Base-by-base conservation (phyloP, 441 rosid genomes). In the Arabidopsis hybrid region DNA sequence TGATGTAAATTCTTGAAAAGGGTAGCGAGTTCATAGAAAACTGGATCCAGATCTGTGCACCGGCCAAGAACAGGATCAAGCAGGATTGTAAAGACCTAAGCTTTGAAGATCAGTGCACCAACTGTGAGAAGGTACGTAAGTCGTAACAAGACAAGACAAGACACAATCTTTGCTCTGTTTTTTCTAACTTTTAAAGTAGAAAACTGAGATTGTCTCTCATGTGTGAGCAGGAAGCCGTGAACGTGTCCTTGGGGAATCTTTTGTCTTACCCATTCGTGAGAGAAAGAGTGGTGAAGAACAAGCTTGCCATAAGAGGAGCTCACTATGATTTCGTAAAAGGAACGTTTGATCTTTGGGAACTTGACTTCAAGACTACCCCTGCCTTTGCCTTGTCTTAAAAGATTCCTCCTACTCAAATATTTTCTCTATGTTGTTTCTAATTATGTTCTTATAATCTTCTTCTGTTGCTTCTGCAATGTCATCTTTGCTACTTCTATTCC, bases 211-310 rank as follows among this genome's bases (percentile, higher is more conserved):
- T 59, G 69, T 42, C 17, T 78, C 47, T 60, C 11, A 13, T 46
- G 52, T 49, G 21, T n/a, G 64, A 39, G 83, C 91, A 91, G 97
- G 98, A 92, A 80, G 91, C 96, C 2, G 98, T 95, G 85, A 95
- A 95, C 67, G 96, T 92, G 42, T 95, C 97, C 0, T 79, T 95
- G 10, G 93, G 87, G 46, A 92, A 95, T 84, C 83, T 95, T 0
- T 69, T 95, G 85, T 88, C 99, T 12, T 95, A 95, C 69, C 97
- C 99, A 43, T 92, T 84, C 18, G 99, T 95, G 83, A 86, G 88
- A 57, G 92, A 95, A 56, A 85, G 82, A 5, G 88, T 84, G 26
- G 75, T 83, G 85, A 88, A 83, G 63, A 84, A 87, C 8, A 75
- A 74, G 3, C 60, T 95, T 49, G 42, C 78, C 6, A 65, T 92